These are phyloP conservation scores for Tolypocladium sp. DNA, from an alignment of 2,329 filamentous ascomycete genomes.

Conservation along the genomic window DNA sequence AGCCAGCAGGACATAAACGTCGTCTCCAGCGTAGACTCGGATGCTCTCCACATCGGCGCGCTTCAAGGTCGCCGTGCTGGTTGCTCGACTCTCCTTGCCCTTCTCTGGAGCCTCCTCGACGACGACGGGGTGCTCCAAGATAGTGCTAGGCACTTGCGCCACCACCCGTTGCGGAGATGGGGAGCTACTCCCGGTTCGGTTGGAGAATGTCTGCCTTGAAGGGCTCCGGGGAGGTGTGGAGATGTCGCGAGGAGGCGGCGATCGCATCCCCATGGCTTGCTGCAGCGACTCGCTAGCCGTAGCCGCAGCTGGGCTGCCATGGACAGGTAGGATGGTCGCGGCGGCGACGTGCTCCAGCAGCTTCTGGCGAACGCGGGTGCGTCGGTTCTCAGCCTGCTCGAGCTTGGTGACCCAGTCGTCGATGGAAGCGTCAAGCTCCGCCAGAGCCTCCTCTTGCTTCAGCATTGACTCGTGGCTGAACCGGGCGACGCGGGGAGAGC, in stretches of 20 bases:
- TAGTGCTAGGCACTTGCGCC: constrained; percentile 46
- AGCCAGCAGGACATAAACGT: constrained; percentile 56
- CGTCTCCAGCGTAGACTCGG: constrained; percentile 57
- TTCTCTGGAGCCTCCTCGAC: constrained; percentile 29
- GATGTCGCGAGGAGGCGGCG: constrained; percentile 31
- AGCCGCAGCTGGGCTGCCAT: constrained; percentile 13
- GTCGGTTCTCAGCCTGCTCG: constrained; percentile 71
- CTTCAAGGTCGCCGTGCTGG: constrained; percentile 13
- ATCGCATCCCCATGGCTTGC: constrained; percentile 29
- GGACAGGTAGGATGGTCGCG: constrained; percentile 43
- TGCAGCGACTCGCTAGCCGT: constrained; percentile 29
- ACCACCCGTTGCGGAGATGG: constrained; percentile 42
- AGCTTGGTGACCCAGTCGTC: constrained; percentile 75
- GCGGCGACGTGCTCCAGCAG: constrained; percentile 74
- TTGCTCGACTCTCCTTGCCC: constrained; percentile 14
- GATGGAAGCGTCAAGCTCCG: constrained; percentile 67
- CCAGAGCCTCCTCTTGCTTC: constrained; percentile 71
- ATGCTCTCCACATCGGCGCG: constrained; percentile 52
- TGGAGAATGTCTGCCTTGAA: constrained; percentile 6
- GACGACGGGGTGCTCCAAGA: constrained; percentile 39
- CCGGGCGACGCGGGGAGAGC: constrained; percentile 58
- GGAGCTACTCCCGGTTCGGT: constrained; percentile 26
- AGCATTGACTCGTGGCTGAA: constrained; percentile 69
- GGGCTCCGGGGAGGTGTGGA: constrained; percentile 34
- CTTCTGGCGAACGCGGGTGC: constrained; percentile 68